Evolutionary conservation across 768 basidiomycete species (phyloP), one percentile per base, ranked within the genome.

Genomic region (Agaricus subrufescens): DNA sequence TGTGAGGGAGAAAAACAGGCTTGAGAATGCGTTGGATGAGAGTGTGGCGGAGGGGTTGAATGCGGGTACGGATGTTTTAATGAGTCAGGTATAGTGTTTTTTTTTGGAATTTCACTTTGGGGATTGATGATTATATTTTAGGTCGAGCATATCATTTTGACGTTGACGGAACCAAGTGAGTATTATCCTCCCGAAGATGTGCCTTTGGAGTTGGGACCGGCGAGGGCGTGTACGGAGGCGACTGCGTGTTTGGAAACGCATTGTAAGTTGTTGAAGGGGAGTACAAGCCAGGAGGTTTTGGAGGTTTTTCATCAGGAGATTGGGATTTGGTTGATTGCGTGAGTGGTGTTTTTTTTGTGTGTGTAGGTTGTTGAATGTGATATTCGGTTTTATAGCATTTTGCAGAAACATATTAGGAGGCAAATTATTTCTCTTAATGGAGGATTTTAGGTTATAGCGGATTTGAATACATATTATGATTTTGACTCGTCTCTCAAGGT

Each of bases 251-350:
- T 99, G 29, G 86, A 93, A 66, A 85, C 80, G 74, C 97, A 99
- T 69, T 96, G 95, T 66, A 88, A 87, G 61, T 77, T 98, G 47
- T 72, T 99, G 49, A 89, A 88, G 60, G 96, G 95, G 0, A 97
- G 91, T 60, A 96, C 96, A 46, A 95, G 89, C 66, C 90, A 92
- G 68, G 96, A 98, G 62, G 94, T 98, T 3, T 73, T 99, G 34
- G 97, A 98, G 66, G 96, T 99, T 3, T 98, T 99, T 70, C 93
- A 98, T 68, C 91, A 95, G 70, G 97, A 99, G 70, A 90, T 99
- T 46, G 96, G 96, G 4, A 86, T 97, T 56, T 85, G 97, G 38
- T 68, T 94, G 9, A 85, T 92, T 62, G 83, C 78, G 93, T 94
- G 54, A 19, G 19, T 43, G 51, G 37, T 49, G 4, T 31, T 31